Conservation (phyloP, 495 filamentous ascomycete genomes). For the Polyplosphaeria fusca region DNA sequence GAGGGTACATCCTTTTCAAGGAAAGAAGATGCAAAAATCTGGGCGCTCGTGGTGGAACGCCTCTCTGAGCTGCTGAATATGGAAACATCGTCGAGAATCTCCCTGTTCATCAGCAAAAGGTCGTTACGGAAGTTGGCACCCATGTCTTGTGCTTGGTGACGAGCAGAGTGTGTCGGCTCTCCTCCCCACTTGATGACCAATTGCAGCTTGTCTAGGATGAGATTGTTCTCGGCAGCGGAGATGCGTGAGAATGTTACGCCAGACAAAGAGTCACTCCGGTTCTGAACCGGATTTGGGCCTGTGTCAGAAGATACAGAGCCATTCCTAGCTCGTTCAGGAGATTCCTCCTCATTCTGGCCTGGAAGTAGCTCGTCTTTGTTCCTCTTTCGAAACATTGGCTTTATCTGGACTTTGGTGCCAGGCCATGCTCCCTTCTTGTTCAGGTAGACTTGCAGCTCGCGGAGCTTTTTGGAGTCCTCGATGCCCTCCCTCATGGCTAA, state of each 20-base stretch:
- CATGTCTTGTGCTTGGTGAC: slow-evolving; percentile 92
- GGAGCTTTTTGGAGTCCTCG: slow-evolving; percentile 85
- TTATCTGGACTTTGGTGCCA: slow-evolving; percentile 98
- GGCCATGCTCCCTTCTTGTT: slow-evolving; percentile 89
- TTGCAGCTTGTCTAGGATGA: slow-evolving; percentile 91
- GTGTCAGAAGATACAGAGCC: slow-evolving; percentile 11
- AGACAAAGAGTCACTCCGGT: slow-evolving; percentile 75
- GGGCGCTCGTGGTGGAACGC: slow-evolving; percentile 88
- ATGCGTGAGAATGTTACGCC: slow-evolving; percentile 85
- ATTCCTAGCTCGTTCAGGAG: slow-evolving; percentile 24
- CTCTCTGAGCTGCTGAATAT: slow-evolving; percentile 94
- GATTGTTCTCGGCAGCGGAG: slow-evolving; percentile 81
- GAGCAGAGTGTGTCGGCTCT: slow-evolving; percentile 93
- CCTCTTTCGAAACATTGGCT: slow-evolving; percentile 91
- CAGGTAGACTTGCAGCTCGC: slow-evolving; percentile 74
- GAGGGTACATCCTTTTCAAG: slow-evolving; percentile 80
- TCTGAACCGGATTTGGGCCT: slow-evolving; percentile 4
- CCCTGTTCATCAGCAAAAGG: slow-evolving; percentile 86
- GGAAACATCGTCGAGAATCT: slow-evolving; percentile 82
- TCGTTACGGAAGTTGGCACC: slow-evolving; percentile 95
- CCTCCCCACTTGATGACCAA: slow-evolving; percentile 99
- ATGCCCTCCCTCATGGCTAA: slow-evolving; percentile 69
- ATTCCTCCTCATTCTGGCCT: slow-evolving; percentile 22
- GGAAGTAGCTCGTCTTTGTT: slow-evolving; percentile 55
- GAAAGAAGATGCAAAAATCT: slow-evolving; percentile 94